Evolutionary conservation across 768 basidiomycete genomes (phyloP).

Genomic region (Mycena latifolia): DNA sequence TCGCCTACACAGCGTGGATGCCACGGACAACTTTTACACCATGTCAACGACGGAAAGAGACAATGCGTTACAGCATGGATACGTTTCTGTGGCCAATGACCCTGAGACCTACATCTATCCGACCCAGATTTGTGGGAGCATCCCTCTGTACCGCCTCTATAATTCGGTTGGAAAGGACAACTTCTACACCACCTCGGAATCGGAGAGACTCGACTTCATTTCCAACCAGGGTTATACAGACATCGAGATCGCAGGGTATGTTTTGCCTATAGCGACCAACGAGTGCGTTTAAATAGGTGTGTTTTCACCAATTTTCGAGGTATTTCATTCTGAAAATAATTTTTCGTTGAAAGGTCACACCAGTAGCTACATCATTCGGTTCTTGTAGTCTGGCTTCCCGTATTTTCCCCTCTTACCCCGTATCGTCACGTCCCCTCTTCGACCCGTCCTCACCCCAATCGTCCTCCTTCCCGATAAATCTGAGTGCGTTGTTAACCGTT

Average conservation of each 20-base stretch:
- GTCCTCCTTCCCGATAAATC: no score
- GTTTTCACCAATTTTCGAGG: no score
- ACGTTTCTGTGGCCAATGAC: slow-evolving; percentile 27
- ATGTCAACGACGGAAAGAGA: slow-evolving; percentile 27
- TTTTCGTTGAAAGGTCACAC: no score
- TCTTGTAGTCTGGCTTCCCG: no score
- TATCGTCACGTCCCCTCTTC: no score
- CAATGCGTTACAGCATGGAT: slow-evolving; percentile 19
- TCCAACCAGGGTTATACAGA: slow-evolving; percentile 15
- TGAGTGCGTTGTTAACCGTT: no score
- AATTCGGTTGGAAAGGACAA: slow-evolving; percentile 3
- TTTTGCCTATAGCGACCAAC: neutral
- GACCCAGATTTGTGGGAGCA: slow-evolving; percentile 23
- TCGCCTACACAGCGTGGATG: slow-evolving; percentile 31
- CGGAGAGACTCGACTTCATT: slow-evolving; percentile 13
- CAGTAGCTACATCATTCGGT: no score
- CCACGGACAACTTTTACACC: slow-evolving; percentile 37
- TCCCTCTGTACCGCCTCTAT: slow-evolving; percentile 23
- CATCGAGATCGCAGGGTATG: slow-evolving; percentile 18
- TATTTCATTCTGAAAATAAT: no score
- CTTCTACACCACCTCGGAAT: slow-evolving; percentile 26
- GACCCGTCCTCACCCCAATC: no score
- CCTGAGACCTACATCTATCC: slow-evolving; percentile 31
- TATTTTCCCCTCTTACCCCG: no score
- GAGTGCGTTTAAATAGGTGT: no score